Conservation (phyloP, 2,329 filamentous ascomycete genomes). For the Aspergillus aculeatinus region DNA sequence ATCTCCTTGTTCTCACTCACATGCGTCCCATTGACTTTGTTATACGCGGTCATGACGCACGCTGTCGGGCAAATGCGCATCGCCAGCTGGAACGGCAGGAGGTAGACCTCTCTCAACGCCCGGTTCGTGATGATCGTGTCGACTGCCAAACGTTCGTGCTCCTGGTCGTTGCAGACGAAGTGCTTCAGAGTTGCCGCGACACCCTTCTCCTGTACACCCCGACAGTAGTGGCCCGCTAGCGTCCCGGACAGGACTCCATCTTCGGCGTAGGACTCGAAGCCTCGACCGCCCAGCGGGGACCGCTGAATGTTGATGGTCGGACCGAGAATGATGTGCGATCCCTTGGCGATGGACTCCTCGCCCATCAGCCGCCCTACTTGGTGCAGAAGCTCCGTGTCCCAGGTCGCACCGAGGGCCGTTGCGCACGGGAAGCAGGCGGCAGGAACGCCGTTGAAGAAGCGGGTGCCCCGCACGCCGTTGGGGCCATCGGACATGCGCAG, state of each 20-base stretch:
- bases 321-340: slow-evolving; percentile 70
- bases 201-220: slow-evolving; percentile 69
- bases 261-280: slow-evolving; percentile 85
- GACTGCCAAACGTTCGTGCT: slow-evolving; percentile 46
- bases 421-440: slow-evolving; percentile 78
- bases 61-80: slow-evolving; percentile 56
- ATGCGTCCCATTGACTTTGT: slow-evolving; percentile 55
- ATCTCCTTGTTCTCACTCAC: slow-evolving; percentile 44
- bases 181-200: slow-evolving; percentile 77
- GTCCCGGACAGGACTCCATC: slow-evolving; percentile 76
- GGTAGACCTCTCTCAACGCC: slow-evolving; percentile 62
- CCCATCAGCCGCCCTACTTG: slow-evolving; percentile 70
- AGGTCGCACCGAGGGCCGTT: slow-evolving; percentile 74
- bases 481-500: slow-evolving; percentile 69
- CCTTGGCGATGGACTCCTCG: slow-evolving; percentile 69
- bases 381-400: slow-evolving; percentile 69
- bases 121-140: slow-evolving; percentile 49
- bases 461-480: slow-evolving; percentile 67
- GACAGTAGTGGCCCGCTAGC: slow-evolving; percentile 69
- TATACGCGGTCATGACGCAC: slow-evolving; percentile 61
- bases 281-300: slow-evolving; percentile 77
- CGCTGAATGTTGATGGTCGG: slow-evolving; percentile 81
- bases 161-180: slow-evolving; percentile 50
- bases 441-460: slow-evolving; percentile 66
- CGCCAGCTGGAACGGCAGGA: slow-evolving; percentile 63